These are phyloP conservation scores for Elongisporangium anandrum DNA, from an alignment of 352 stramenopile genomes.

Conservation along the genomic window DNA sequence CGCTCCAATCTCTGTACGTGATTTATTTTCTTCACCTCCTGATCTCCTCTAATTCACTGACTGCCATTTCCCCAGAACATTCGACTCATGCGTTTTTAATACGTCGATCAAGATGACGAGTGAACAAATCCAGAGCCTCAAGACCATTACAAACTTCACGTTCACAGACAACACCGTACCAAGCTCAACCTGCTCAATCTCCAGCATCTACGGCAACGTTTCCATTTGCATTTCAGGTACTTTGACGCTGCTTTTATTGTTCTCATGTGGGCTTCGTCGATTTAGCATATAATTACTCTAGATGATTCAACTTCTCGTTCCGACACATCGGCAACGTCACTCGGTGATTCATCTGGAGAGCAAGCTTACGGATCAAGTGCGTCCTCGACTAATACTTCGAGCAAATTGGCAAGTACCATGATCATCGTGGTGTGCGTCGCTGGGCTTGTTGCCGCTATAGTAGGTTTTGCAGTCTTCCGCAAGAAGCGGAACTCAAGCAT, in stretches of 20 bases:
- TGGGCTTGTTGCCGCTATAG: background rate
- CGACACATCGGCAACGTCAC: background rate
- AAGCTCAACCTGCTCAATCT: slow-evolving; percentile 10
- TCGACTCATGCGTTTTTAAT: background rate
- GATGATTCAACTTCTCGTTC: no score
- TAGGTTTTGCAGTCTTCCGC: background rate
- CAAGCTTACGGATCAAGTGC: background rate
- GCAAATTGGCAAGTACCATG: background rate
- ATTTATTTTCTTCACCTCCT: background rate
- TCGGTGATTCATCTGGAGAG: background rate
- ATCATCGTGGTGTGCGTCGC: background rate
- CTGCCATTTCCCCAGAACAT: background rate
- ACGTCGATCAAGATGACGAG: background rate
- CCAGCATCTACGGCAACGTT: slow-evolving; percentile 8
- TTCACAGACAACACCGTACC: slow-evolving; percentile 24
- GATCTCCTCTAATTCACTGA: background rate
- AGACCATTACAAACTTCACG: background rate
- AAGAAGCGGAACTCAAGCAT: background rate
- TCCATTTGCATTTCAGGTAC: background rate
- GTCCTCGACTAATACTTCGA: background rate
- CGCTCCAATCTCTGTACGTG: slow-evolving; percentile 9
- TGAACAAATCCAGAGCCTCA: background rate
- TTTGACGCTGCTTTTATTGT: no score
- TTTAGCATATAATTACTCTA: no score
- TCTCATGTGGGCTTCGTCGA: no score